phyloP scores from a whole-genome alignment of 208 protist species.

The Crithidia expoeki region DNA sequence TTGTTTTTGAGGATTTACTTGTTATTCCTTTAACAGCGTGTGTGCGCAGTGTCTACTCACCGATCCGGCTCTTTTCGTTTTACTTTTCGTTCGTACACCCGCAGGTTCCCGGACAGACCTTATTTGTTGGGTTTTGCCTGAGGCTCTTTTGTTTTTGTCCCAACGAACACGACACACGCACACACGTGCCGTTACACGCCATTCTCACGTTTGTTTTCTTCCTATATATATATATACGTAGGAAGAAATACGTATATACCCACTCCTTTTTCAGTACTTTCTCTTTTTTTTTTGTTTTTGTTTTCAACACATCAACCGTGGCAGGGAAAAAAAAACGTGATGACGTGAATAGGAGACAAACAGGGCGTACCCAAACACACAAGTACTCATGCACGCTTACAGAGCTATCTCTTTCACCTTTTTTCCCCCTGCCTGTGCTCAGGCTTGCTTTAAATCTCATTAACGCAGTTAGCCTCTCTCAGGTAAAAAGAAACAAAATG shows the following conservation, averaged over 20 bases:
- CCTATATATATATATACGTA: too few relatives aligned
- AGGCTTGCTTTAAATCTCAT: too few relatives aligned
- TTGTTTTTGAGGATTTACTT: too few relatives aligned
- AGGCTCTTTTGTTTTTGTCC: background rate
- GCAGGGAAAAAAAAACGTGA: background rate
- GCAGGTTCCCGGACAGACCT: background rate
- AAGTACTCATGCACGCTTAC: too few relatives aligned
- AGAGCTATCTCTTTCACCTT: too few relatives aligned
- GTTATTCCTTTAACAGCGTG: too few relatives aligned
- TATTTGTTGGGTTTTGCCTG: background rate
- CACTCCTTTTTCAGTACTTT: constrained; percentile 8
- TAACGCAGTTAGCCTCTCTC: too few relatives aligned
- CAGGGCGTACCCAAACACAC: background rate
- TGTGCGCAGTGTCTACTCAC: background rate
- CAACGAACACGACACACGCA: background rate
- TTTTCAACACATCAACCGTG: background rate
- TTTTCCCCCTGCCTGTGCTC: too few relatives aligned
- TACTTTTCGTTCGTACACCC: constrained; percentile 11
- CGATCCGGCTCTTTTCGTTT: constrained; percentile 3
- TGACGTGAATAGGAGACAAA: background rate
- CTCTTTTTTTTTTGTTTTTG: constrained; percentile 16
- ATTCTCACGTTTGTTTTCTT: constrained; percentile 2
- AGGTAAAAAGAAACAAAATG: too few relatives aligned
- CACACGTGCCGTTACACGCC: background rate
- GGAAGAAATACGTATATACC: too few relatives aligned